Evolutionary conservation across 495 filamentous ascomycete genomes (phyloP).

Genomic region (Podospora appendiculata): DNA sequence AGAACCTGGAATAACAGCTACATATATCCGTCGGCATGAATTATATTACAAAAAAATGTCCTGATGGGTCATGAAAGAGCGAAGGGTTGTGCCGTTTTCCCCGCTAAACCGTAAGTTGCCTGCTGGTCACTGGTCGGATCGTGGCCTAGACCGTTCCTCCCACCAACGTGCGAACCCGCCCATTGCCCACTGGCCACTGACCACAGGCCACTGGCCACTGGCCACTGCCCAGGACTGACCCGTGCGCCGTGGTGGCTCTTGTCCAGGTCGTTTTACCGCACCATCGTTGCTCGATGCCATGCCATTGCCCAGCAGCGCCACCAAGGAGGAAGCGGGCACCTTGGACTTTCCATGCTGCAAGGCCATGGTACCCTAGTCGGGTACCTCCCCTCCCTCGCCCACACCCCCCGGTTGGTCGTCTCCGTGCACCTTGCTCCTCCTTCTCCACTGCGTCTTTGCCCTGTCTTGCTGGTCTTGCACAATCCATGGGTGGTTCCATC

Average conservation of each 20-base stretch:
- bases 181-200: no score
- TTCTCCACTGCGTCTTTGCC: conserved; percentile 3
- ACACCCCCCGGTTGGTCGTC: not conserved
- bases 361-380: not conserved
- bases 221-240: no score
- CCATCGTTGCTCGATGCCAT: not conserved
- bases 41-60: no score
- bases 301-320: not conserved
- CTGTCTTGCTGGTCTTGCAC: not conserved
- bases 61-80: no score
- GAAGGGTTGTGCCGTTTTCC: no score
- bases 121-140: no score
- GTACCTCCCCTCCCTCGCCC: not conserved
- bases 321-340: not conserved
- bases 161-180: no score
- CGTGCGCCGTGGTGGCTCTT: not conserved
- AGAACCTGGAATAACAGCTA: no score
- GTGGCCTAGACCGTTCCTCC: no score
- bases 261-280: not conserved
- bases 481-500: not conserved
- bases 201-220: no score
- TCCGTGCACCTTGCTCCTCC: not conserved
- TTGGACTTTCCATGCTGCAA: not conserved
- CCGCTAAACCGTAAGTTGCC: no score
- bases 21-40: no score